Conservation (phyloP, 192 early-diverging fungal genomes). For the Gamsiella multidivaricata region DNA sequence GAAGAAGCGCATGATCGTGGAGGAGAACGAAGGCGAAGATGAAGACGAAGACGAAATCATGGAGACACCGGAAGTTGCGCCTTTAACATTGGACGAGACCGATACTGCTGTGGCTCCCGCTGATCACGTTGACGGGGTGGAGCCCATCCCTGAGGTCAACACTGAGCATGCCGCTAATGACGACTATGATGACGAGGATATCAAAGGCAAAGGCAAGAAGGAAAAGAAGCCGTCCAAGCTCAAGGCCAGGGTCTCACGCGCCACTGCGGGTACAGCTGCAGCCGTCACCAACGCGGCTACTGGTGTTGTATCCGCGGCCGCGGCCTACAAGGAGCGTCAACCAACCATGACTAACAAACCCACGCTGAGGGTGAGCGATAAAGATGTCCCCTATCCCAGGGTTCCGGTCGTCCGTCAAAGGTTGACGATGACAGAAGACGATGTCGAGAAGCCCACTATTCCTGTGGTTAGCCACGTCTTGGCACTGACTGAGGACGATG, state of each 20-base stretch:
- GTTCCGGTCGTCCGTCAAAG: neutral
- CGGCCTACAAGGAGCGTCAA: constrained; percentile 4
- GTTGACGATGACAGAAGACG: constrained; percentile 14
- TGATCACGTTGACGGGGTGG: neutral
- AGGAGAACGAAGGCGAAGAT: neutral
- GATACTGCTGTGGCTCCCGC: neutral
- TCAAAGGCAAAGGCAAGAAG: neutral
- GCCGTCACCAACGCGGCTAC: neutral
- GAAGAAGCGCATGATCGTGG: neutral
- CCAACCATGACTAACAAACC: constrained; percentile 3
- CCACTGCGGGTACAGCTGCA: neutral
- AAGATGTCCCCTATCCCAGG: constrained; percentile 11
- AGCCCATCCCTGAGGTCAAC: neutral
- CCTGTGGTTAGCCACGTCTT: neutral
- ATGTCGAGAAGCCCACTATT: constrained; percentile 14
- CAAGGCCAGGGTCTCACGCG: neutral
- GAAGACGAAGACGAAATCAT: neutral
- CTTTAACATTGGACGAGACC: neutral
- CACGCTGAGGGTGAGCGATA: neutral
- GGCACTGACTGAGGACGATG: constrained; percentile 28
- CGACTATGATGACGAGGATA: neutral
- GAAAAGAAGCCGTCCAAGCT: neutral
- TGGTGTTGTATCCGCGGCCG: constrained; percentile 5
- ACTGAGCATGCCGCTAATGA: neutral
- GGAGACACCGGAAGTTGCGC: neutral